Base-by-base conservation (phyloP, 2,329 filamentous ascomycete species). In the Neonectria ditissima region DNA sequence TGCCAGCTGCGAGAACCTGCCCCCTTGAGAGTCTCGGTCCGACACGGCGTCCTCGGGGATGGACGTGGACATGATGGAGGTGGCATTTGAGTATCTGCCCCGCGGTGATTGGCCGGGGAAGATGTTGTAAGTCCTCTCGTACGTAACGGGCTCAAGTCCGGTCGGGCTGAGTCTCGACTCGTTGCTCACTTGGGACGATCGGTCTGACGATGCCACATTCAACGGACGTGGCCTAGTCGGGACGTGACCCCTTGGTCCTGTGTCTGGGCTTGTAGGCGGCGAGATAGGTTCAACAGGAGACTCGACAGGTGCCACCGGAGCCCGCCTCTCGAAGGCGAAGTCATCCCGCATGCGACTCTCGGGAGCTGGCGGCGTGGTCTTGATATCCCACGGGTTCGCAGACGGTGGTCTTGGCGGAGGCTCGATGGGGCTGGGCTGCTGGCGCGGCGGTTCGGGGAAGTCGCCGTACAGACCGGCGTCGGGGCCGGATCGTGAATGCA, bases 341-440 rank as follows among this genome's bases (percentile, higher is more conserved):
- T 73, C 69, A 9, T 68, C 71, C 18, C 66, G 47, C 32, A 65
- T 64, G 2, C 67, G 66, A 3, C 55, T 66, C 32, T 75, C 72
- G 5, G 63, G 63, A n/a, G 55, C 61, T 16, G 55, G 57, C 18
- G 70, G 71, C 18, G 68, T 64, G 30, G 63, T 62, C 22, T 75
- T 73, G 37, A 78, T 69, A 61, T 83, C 78, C 82, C 82, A 84
- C 7, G 82, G 81, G 55, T 83, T 80, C 11, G 75, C 63, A 7
- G 79, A 80, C 10, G 81, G 80, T 3, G 80, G 81, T n/a, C 70
- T 66, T 6, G 76, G 74, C 1, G 75, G 70, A 22, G 67, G 67
- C 52, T 72, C 73, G 11, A 68, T 34, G 5, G 68, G 67, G 11
- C 77, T 54, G 11, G 65, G 41, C 16, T 48, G 53, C 41, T 59